Evolutionary conservation across 306 rosid genomes (phyloP), one percentile per base, ranked within the genome.

Genomic region (Rosa chinensis): DNA sequence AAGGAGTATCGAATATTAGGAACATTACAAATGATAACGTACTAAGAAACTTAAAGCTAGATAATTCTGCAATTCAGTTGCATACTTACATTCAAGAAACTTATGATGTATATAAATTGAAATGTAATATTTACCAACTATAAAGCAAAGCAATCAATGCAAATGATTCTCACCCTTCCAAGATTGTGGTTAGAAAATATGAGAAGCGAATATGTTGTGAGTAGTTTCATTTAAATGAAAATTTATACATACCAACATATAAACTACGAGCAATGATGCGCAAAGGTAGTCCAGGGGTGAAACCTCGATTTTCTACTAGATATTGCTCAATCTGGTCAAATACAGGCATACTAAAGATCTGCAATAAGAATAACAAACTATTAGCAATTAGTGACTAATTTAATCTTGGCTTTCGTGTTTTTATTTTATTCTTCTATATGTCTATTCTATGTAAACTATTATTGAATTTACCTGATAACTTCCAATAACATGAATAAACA

Each of bases 271-370:
- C 66, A 73, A 77, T 0, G 2, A 84, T 0, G 0, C 97, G 90
- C 48, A 90, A 88, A 13, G 1, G 21, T 71, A 3, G 78, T 10
- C 92, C 78, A 25, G 90, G 91, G 21, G 58, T 42, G 21, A 78
- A 77, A 0, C 55, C 9, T 50, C 63, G 72, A 32, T 72, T 78
- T 80, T 78, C 78, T 67, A 87, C 88, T 75, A 90, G 66, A 70
- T 2, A 28, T 1, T 89, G 83, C 80, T 92, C 97, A 0, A 92
- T 56, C 1, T 79, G 64, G 74, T 90, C 91, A 67, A 92, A 92
- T 5, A 92, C 82, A 7, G 94, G 97, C 94, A 92, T 90, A 5
- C 82, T 71, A 66, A 90, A 90, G 5, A 92, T 85, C 92, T 89
- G 66, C 37, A 77, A 61, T 45, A 40, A 12, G 61, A 44, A 48